Evolutionary conservation across 148 eudicot genomes (phyloP).

Genomic region (Diospyros lotus): DNA sequence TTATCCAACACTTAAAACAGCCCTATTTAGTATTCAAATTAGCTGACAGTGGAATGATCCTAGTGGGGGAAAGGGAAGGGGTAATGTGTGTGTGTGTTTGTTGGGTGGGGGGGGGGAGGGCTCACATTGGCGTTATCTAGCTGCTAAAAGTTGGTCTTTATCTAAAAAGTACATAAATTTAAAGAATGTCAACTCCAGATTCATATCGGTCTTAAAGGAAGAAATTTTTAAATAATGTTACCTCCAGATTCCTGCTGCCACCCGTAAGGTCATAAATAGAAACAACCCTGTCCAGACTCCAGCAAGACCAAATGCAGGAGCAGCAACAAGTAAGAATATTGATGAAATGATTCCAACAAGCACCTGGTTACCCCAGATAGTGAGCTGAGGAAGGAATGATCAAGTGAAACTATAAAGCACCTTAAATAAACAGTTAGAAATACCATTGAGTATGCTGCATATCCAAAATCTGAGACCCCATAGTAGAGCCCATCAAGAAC

Average conservation of each 20-base stretch:
- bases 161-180: background rate
- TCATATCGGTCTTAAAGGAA: no score
- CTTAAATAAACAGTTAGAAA: background rate
- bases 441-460: constrained; percentile 94
- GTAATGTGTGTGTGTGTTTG: no score
- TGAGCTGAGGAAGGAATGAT: constrained; percentile 4
- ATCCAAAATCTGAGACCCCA: constrained; percentile 89
- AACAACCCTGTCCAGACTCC: constrained; percentile 87
- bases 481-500: constrained; percentile 94
- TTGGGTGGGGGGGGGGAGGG: no score
- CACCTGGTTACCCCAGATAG: constrained; percentile 40
- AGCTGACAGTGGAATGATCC: background rate
- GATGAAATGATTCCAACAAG: constrained; percentile 61
- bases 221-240: constrained; percentile 16
- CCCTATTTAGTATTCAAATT: background rate
- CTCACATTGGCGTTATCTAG: no score
- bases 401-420: background rate
- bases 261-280: constrained; percentile 89
- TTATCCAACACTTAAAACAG: background rate
- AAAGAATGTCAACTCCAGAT: no score
- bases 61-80: no score
- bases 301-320: constrained; percentile 69
- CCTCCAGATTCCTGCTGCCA: constrained; percentile 86
- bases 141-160: background rate
- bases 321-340: constrained; percentile 50